Evolutionary conservation across 129 eudicot genomes (phyloP), one percentile per base, ranked within the genome.

Genomic region (Artemisia annua): DNA sequence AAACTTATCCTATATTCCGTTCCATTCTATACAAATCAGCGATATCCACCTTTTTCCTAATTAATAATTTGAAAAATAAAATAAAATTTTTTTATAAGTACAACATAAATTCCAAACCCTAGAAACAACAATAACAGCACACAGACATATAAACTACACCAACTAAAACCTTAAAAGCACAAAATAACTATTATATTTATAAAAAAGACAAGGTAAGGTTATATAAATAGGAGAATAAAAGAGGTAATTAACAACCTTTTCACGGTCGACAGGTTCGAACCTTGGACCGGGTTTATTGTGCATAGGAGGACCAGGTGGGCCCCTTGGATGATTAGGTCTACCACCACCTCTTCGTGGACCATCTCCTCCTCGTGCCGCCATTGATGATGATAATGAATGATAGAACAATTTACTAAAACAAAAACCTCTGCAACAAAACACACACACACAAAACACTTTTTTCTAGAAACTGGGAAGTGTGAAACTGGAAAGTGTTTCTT

Each of bases 221-320:
- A n/a, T 48, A 3, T 48, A 48, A 1, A 48, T 48, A 48, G 2
- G 17, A 12, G 2, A 3, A 52, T 3, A 15, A 12, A 52, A 3
- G 17, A 52, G 7, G 3, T 30, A 48, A 48, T 14, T 14, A 14
- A 12, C 5, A 16, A 92, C 98, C 98, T 92, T 92, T 77, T 92
- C 98, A 35, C 98, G 98, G 74, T 92, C 96, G 65, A 92, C 87
- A 63, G 92, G 89, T 63, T 75, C 83, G 48, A 78, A 77, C 5
- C 95, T 87, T 30, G 83, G 90, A 15, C 59, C 78, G 48, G 81
- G 63, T 81, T 77, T 87, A 71, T 69, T 48, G 51, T 75, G 83
- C 8, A 20, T 22, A 18, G 93, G 89, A 14, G 90, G 96, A 46
- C 87, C 85, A 28, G 96, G 87, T 1, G 82, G 90, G n/a, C 87